These are phyloP conservation scores for Brassica rapa DNA, from an alignment of 345 rosid species.

Conservation along the genomic window DNA sequence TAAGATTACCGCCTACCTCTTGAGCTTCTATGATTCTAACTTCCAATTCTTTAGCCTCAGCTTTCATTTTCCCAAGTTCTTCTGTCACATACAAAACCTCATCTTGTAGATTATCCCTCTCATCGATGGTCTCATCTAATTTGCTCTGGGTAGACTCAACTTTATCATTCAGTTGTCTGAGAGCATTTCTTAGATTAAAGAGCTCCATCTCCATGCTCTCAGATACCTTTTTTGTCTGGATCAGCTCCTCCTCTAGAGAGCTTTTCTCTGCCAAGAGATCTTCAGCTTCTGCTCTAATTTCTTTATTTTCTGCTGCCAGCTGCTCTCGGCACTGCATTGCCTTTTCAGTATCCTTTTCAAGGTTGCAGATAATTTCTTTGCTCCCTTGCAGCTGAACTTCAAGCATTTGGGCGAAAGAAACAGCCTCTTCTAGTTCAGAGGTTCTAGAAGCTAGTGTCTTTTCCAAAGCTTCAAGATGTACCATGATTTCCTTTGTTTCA, in stretches of 20 bases:
- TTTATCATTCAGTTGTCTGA: constrained; percentile 60
- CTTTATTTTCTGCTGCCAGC: constrained; percentile 51
- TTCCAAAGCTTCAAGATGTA: constrained; percentile 66
- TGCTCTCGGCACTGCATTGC: constrained; percentile 42
- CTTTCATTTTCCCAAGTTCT: constrained; percentile 53
- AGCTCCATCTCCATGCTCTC: constrained; percentile 79
- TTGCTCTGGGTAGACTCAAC: constrained; percentile 54
- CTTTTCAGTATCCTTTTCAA: constrained; percentile 50
- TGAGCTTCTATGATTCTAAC: constrained; percentile 68
- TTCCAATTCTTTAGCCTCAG: constrained; percentile 62
- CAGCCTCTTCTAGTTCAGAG: constrained; percentile 57
- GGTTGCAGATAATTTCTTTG: constrained; percentile 47
- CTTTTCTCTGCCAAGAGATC: constrained; percentile 51
- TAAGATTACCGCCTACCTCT: constrained; percentile 50
- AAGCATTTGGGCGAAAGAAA: constrained; percentile 54
- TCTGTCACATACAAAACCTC: constrained; percentile 64
- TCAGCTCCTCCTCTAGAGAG: constrained; percentile 57
- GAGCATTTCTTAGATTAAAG: constrained; percentile 53
- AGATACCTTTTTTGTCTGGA: constrained; percentile 48
- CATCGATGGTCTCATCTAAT: constrained; percentile 52
- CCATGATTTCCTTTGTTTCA: constrained; percentile 66
- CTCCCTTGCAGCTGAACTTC: constrained; percentile 70
- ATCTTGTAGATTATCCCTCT: constrained; percentile 61
- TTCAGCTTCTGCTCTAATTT: constrained; percentile 55
- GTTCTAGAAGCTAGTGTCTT: constrained; percentile 63